phyloP scores from a whole-genome alignment of 495 filamentous ascomycete genomes.

The Elaphomyces granulatus region DNA sequence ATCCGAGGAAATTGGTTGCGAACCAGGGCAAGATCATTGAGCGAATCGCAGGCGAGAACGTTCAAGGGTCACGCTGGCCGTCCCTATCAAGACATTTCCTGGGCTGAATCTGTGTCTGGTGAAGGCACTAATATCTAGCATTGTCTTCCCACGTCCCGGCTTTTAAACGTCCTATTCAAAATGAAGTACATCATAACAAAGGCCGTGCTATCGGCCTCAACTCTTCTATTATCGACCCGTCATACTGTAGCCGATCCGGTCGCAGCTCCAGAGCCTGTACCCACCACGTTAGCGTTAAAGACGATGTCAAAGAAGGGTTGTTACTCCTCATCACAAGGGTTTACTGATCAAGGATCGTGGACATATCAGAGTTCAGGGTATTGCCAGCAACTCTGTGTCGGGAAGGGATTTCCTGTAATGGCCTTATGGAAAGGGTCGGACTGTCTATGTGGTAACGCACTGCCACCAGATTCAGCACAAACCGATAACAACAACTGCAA shows the following conservation, averaged over 20 bases:
- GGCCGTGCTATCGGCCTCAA: slow-evolving; percentile 16
- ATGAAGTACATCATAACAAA: slow-evolving; percentile 21
- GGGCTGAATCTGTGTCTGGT: slow-evolving; percentile 12
- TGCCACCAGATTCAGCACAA: slow-evolving; percentile 28
- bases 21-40: too few species aligned
- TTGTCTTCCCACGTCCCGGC: too few species aligned
- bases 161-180: slow-evolving; percentile 11
- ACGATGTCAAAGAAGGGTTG: slow-evolving; percentile 16
- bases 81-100: slow-evolving; percentile 23
- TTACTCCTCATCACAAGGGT: slow-evolving; percentile 12
- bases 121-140: slow-evolving; percentile 7
- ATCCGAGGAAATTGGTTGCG: too few species aligned
- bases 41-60: neutral
- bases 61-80: slow-evolving; percentile 34
- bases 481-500: slow-evolving; percentile 25
- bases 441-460: slow-evolving; percentile 33
- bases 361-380: slow-evolving; percentile 36
- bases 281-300: slow-evolving; percentile 4
- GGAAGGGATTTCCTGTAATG: slow-evolving; percentile 23
- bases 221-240: slow-evolving; percentile 16
- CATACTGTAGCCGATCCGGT: slow-evolving; percentile 12
- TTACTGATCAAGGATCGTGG: slow-evolving; percentile 24
- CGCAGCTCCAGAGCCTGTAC: slow-evolving; percentile 5
- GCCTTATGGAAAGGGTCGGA: slow-evolving; percentile 27
- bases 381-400: slow-evolving; percentile 27